phyloP scores from a whole-genome alignment of 441 rosid genomes.

The Eugenia klotzschiana region DNA sequence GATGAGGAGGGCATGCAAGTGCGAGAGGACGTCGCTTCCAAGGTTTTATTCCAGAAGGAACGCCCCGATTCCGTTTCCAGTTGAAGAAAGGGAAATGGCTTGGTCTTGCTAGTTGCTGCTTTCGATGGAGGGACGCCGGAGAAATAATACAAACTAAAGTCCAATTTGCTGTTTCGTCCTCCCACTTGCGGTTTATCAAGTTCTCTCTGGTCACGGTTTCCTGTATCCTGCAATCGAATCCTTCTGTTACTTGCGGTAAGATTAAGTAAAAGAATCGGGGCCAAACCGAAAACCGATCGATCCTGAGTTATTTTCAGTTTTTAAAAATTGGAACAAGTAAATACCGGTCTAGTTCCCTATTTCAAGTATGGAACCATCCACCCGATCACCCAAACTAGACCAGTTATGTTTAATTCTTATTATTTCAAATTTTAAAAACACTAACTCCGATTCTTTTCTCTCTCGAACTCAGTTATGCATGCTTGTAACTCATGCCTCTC shows the following conservation, averaged over 20 bases:
- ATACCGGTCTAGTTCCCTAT: too few species aligned
- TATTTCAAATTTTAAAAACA: too few species aligned
- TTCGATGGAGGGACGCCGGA: not conserved
- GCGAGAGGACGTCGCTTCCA: not conserved
- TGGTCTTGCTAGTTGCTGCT: not conserved
- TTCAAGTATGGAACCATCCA: too few species aligned
- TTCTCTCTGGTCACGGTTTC: not conserved
- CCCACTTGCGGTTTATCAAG: not conserved
- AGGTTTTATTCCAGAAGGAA: not conserved
- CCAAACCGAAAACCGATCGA: too few species aligned
- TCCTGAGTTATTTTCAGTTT: too few species aligned
- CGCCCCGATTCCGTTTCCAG: not conserved
- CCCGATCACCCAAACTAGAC: too few species aligned
- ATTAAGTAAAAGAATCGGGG: too few species aligned
- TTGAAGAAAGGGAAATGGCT: not conserved
- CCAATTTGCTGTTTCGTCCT: not conserved
- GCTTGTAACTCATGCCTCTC: too few species aligned
- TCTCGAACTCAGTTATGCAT: too few species aligned
- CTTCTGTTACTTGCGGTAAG: not conserved
- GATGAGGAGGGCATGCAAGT: not conserved
- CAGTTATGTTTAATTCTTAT: too few species aligned
- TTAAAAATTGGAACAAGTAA: too few species aligned
- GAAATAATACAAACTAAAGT: not conserved
- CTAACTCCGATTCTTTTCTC: too few species aligned
- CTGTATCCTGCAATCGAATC: not conserved